Evolutionary conservation across 2,329 filamentous ascomycete species (phyloP), one percentile per base, ranked within the genome.

Genomic region (Penicillium sp.): DNA sequence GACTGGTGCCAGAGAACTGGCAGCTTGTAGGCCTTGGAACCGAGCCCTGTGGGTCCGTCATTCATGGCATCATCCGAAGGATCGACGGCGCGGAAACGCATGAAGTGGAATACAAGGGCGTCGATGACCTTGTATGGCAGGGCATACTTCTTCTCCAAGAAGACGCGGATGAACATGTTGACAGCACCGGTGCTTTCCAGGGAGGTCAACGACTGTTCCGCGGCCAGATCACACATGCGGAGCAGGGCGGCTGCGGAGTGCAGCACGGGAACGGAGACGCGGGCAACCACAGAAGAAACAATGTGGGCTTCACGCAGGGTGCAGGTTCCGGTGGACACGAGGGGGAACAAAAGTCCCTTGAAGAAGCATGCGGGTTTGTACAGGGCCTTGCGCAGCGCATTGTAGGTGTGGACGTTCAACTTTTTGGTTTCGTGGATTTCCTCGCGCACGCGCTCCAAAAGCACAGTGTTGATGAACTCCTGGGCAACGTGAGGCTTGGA

Each of bases 1-100:
- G 89, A 92, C 78, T 97, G 93, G 75, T 99, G 94, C 92, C 93
- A 99, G 55, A 99, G 86, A 8, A 99, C 92, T 0, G 96, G 94
- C 63, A 97, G 75, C 71, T 89, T 91, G 25, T 77, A 70, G 65
- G 81, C 75, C 73, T 82, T 79, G 48, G 84, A 83, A n/a, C 79
- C 79, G 19, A 75, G 75, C 57, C 69, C 75, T 33, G 75, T 70
- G 17, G 63, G 58, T 19, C 73, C 69, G 58, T 77, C 73, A 73
- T 77, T 73, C 50, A 79, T 79, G 10, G 81, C 78, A 55, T 89
- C 86, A 33, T 83, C 80, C 5, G 73, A 77, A 33, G 79, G 79
- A 51, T 80, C 87, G 27, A 85, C 82, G 53, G 84, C 89, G 35
- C 90, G 84, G 80, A 96, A 97, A 17, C 94, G 89, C 61, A 97